Evolutionary conservation across 257 asterid species (phyloP), one percentile per base, ranked within the genome.

Genomic region (Solanum lycopersicoides): DNA sequence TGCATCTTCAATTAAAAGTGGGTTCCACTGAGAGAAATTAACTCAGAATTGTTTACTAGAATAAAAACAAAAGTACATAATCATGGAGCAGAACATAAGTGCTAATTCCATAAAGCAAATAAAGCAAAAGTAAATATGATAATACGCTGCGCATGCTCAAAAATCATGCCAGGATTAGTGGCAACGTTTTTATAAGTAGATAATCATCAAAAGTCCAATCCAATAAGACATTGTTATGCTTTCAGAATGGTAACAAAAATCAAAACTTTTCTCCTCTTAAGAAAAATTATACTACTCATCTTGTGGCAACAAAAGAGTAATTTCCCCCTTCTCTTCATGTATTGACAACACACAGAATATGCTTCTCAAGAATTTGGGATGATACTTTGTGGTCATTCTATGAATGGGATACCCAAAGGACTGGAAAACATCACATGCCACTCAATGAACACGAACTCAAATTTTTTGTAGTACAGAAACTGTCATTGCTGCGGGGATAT

Each of bases 101-200:
- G 30, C 45, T 18, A 82, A 82, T 39, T 30, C 45, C 85, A 82
- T 32, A 82, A 80, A 80, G 83, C 14, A 77, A n/a, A 77, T 71
- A 75, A 88, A 88, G 87, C 89, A 89, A 85, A 82, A 23, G 79
- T 32, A 87, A 88, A 88, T 28, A 92, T 89, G 91, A 83, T 82
- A 84, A 87, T 86, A 87, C 87, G 89, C 42, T 76, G 83, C 60
- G 91, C 92, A 86, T 90, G 93, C 92, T 82, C 28, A 91, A 73
- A 72, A 87, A 83, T 85, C 86, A 91, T 83, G 88, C 60, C 63
- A 66, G 66, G 76, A 63, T 84, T 28, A 90, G 80, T 86, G 83
- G 47, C 84, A 88, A 83, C 65, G 80, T 86, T 53, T 34, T 75
- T 69, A 59, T 86, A 75, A 79, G 71, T 53, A 73, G 87, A 30